Base-by-base conservation (phyloP, 768 basidiomycete genomes). In the Paxillus rubicundulus region DNA sequence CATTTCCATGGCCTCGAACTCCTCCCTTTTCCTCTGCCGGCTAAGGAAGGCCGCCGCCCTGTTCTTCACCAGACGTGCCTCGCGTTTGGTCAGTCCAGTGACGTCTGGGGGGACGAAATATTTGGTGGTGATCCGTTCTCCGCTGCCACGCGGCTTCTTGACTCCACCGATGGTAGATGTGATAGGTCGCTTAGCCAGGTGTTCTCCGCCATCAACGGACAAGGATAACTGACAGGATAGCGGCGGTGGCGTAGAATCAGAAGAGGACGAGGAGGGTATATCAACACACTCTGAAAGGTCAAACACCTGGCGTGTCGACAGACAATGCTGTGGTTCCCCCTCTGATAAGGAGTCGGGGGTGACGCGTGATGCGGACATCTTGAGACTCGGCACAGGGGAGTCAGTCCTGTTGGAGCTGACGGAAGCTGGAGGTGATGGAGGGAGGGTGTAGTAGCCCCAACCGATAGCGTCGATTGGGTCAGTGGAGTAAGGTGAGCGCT, bases 1-100 rank as follows among this genome's bases (percentile, higher is more conserved):
- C 89, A 87, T 72, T 77, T 93, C 92, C 89, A 94, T 92, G 63
- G 67, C 76, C 72, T 94, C 92, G 63, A 92, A 94, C 73, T 93
- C 91, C 72, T 94, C 92, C 50, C 92, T 83, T 71, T 94, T 94
- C 62, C 92, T 80, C 70, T 94, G 92, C 67, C 92, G 79, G 72
- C 85, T 87, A 65, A 94, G 85, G 75, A 94, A 94, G 53, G 92
- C 92, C 10, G 92, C 92, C 12, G 92, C 92, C 51, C 92, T 81
- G 73, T 94, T 94, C 78, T 94, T 94, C 52, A 94, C 88, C 9
- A 94, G 80, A 47, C 92, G 84, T 54, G 92, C 92, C 72, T 94
- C 92, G 46, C 92, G 89, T 71, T 94, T 94, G 77, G 79, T 85
- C 53, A 94, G 79, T 45, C 92, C 92, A 53, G 84, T 81, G 53